These are phyloP conservation scores for Candolleomyces eurysporus DNA, from an alignment of 768 basidiomycete genomes.

Conservation along the genomic window DNA sequence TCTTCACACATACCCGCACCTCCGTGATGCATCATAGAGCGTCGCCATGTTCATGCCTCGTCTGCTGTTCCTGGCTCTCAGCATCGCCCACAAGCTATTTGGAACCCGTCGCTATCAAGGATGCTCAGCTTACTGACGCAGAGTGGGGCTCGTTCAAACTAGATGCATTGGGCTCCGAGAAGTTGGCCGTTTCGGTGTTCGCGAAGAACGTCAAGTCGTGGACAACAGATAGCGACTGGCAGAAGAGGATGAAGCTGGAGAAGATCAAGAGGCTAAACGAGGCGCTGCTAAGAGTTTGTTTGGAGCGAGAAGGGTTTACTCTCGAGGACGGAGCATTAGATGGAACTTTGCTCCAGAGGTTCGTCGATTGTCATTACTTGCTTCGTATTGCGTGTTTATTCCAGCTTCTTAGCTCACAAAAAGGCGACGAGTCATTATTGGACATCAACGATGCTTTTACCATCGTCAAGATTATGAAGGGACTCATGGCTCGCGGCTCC, in stretches of 20 bases:
- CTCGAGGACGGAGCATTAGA: background rate
- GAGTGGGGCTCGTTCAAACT: background rate
- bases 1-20: background rate
- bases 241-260: background rate
- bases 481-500: background rate
- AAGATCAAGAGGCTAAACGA: background rate
- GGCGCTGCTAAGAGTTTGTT: background rate
- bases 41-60: background rate
- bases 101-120: background rate
- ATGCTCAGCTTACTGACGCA: background rate
- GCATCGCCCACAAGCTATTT: background rate
- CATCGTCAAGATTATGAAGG: background rate
- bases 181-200: background rate
- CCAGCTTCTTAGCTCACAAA: background rate
- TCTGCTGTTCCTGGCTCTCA: background rate
- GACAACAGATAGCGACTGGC: background rate
- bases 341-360: background rate
- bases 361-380: background rate
- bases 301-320: background rate
- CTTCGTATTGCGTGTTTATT: background rate
- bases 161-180: background rate
- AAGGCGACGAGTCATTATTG: background rate
- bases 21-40: background rate
- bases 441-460: background rate
- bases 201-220: background rate